Base-by-base conservation (phyloP, 2,329 filamentous ascomycete species). In the Microdochium nivale region DNA sequence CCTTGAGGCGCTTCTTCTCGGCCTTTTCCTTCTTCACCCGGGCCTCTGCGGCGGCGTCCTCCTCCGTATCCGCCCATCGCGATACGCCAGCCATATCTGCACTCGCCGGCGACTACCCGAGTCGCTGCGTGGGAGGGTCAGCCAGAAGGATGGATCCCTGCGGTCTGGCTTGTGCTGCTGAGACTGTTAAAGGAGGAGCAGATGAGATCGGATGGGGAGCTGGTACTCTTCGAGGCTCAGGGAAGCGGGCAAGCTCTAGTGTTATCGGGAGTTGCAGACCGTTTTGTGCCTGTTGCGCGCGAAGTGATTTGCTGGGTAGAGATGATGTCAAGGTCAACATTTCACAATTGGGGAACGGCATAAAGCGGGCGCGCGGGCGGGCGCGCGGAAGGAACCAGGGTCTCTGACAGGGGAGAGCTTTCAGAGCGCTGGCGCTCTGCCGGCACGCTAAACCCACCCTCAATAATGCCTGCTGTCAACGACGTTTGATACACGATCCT, bases 21-120 rank as follows among this genome's bases (percentile, higher is more conserved):
- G 95, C 90, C 70, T 92, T 96, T 65, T 94, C 88, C 55, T 77
- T 80, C 69, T 87, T 92, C 51, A 83, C 77, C 62, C 84, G 82
- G 21, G 84, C 83, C 54, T 88, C 84, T 43, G 86, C 77, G 44
- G 82, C 87, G 23, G 83, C 82, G 65, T 96, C 90, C 59, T 90
- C 88, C 60, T 88, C 88, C 47, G 87, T 83, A 62, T 90, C 81
- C 57, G 88, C 89, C 94, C 94, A 99, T 69, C 92, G 84, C 49
- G 92, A 96, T 65, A 81, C 83, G 62, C 74, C 74, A 48, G 83
- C 76, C 83, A 87, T 87, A 47, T 52, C 58, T 53, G 50, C 47
- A 21, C 21, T 25, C 37, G 21, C 25, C 33, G 44, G 49, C 33
- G 47, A 47, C 53, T 51, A 53, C 30, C 49, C 27, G 33, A 47